A percentile compares a stretch with the other conserved stretches of the same genome.
Conservation (phyloP, 1,284 basidiomycete genomes). For the Cronartium quercuum region DNA sequence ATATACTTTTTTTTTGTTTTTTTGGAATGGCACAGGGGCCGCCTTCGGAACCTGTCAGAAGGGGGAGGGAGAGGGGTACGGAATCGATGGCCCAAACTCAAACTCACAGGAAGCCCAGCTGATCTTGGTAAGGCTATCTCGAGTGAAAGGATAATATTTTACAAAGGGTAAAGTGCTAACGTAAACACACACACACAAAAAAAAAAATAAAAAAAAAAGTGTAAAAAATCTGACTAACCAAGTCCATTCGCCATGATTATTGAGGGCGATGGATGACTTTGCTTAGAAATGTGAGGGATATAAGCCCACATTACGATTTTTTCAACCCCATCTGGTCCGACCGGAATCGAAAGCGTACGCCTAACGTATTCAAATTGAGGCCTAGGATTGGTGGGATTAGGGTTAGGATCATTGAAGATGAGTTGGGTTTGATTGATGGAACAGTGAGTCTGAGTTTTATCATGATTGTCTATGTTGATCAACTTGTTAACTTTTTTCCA, state of each 20-base stretch:
- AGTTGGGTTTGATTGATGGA: too few relatives aligned
- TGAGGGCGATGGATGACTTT: not conserved
- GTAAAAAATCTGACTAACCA: slow-evolving; percentile 3
- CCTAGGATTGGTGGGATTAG: too few relatives aligned
- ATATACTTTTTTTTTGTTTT: not conserved
- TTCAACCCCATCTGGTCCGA: slow-evolving; percentile 7
- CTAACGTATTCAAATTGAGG: not conserved
- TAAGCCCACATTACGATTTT: slow-evolving; percentile 26
- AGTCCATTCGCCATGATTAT: slow-evolving; percentile 28
- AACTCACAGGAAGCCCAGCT: slow-evolving; percentile 25
- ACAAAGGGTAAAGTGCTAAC: not conserved
- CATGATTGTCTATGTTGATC: too few relatives aligned
- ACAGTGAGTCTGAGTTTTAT: too few relatives aligned
- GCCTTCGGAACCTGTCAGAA: too few relatives aligned
- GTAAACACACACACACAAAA: not conserved
- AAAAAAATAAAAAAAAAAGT: not conserved
- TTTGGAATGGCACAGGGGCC: not conserved
- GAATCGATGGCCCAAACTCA: not conserved
- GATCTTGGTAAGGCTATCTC: slow-evolving; percentile 17
- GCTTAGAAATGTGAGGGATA: not conserved
- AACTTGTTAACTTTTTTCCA: too few relatives aligned
- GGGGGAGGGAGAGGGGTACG: not conserved
- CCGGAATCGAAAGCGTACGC: slow-evolving; percentile 16
- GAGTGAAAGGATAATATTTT: not conserved
- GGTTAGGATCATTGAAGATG: too few relatives aligned